A percentile compares a stretch with the other conserved stretches of the same genome.
Evolutionary conservation across 768 basidiomycete genomes (phyloP).

Genomic region (Serendipita vermifera): DNA sequence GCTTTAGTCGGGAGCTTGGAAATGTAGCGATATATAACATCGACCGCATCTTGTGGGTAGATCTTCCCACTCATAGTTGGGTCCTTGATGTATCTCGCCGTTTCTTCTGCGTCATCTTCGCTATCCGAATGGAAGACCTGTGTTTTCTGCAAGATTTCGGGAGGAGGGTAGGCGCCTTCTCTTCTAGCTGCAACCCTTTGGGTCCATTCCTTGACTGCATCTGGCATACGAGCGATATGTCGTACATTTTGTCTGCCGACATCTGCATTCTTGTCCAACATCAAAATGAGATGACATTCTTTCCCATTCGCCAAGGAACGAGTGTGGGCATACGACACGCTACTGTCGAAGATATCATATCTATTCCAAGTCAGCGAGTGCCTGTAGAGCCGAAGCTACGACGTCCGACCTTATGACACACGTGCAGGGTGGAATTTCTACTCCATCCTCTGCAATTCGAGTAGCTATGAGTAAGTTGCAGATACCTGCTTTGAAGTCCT

Average conservation of each 20-base stretch:
- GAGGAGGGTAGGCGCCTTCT: constrained; percentile 35
- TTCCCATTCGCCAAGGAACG: constrained; percentile 36
- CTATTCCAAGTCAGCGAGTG: constrained; percentile 24
- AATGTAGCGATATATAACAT: constrained; percentile 42
- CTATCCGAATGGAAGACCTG: constrained; percentile 37
- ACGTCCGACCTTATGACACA: constrained; percentile 44
- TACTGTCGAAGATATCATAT: constrained; percentile 50
- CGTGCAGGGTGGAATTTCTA: constrained; percentile 43
- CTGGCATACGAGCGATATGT: constrained; percentile 28
- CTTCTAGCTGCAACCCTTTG: constrained; percentile 29
- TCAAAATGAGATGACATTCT: constrained; percentile 44
- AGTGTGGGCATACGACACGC: constrained; percentile 44
- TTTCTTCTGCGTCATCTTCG: constrained; percentile 31
- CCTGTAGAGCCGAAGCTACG: not conserved
- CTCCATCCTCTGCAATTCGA: constrained; percentile 39
- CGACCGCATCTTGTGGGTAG: constrained; percentile 43
- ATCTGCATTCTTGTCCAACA: constrained; percentile 48
- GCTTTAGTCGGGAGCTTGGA: constrained; percentile 15
- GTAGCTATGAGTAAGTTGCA: constrained; percentile 54
- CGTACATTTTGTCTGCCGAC: constrained; percentile 41
- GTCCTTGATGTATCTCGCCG: constrained; percentile 37
- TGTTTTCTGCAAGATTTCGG: constrained; percentile 27
- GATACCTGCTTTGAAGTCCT: constrained; percentile 39
- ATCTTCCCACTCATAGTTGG: constrained; percentile 50
- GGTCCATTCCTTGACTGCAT: constrained; percentile 38